These are phyloP conservation scores for Aspergillus ustus DNA, from an alignment of 2,329 filamentous ascomycete genomes.

Conservation along the genomic window DNA sequence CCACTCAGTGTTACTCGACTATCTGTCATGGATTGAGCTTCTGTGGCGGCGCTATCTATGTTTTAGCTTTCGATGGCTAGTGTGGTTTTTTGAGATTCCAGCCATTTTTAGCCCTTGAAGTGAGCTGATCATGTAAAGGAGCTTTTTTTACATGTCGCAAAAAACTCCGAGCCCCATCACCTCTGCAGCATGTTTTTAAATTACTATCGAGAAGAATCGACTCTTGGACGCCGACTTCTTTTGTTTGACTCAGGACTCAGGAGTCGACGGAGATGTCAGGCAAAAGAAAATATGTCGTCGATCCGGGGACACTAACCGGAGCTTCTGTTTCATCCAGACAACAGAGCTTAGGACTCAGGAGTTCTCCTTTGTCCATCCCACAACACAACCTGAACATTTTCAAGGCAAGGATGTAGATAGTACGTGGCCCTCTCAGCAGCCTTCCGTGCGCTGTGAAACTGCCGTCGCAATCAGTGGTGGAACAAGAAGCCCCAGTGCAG, in stretches of 20 bases:
- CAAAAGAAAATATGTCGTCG: conserved; percentile 22
- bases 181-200: neutral
- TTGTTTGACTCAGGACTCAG: conserved; percentile 4
- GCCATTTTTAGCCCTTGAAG: conserved; percentile 3
- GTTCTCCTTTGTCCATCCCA: neutral
- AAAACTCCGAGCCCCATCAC: conserved; percentile 9
- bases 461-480: neutral
- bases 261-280: conserved; percentile 1
- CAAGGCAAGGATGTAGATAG: neutral
- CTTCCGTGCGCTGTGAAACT: conserved; percentile 1
- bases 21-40: conserved; percentile 21
- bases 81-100: conserved; percentile 6
- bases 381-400: neutral
- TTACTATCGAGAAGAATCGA: neutral
- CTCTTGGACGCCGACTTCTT: neutral
- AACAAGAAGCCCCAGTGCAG: neutral
- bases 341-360: neutral
- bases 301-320: conserved; percentile 25
- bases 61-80: conserved; percentile 23
- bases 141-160: conserved; percentile 3
- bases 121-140: conserved; percentile 6
- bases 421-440: neutral
- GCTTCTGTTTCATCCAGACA: conserved; percentile 4
- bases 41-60: conserved; percentile 28
- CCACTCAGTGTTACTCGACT: conserved; percentile 22